Conservation (phyloP, 768 basidiomycete species). For the Mycena filopes region DNA sequence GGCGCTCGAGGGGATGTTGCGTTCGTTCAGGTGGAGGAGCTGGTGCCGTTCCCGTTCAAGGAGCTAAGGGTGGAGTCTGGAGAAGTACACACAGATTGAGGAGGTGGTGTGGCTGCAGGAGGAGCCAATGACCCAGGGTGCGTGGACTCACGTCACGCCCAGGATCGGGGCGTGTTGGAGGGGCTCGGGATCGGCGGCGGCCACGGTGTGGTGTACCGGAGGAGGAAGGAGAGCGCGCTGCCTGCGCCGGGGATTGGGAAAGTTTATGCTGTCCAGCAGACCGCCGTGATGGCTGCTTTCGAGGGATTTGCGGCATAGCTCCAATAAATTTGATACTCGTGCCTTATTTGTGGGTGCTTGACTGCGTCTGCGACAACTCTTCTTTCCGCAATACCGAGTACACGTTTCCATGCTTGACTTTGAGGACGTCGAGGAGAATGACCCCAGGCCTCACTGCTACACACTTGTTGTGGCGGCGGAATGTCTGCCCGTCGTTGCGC, state of each 20-base stretch:
- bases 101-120: constrained; percentile 83
- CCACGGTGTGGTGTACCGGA: constrained; percentile 67
- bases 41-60: constrained; percentile 87
- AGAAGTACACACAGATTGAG: constrained; percentile 51
- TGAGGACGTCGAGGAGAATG: constrained; percentile 91
- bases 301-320: constrained; percentile 43
- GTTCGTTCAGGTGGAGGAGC: constrained; percentile 84
- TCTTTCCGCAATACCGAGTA: constrained; percentile 40
- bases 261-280: constrained; percentile 74
- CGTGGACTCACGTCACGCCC: constrained; percentile 72
- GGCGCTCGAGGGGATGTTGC: constrained; percentile 66
- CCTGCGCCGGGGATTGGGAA: constrained; percentile 83
- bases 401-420: constrained; percentile 75
- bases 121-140: constrained; percentile 90
- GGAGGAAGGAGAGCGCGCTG: constrained; percentile 76
- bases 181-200: constrained; percentile 44
- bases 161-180: constrained; percentile 66
- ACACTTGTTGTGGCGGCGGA: constrained; percentile 81
- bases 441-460: neutral
- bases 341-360: constrained; percentile 1
- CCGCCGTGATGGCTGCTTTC: constrained; percentile 69
- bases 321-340: neutral
- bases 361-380: constrained; percentile 51
- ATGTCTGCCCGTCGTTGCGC: constrained; percentile 97
- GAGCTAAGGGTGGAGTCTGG: constrained; percentile 58